Base-by-base conservation (phyloP, 2,329 filamentous ascomycete genomes). In the Penicillium sp. region DNA sequence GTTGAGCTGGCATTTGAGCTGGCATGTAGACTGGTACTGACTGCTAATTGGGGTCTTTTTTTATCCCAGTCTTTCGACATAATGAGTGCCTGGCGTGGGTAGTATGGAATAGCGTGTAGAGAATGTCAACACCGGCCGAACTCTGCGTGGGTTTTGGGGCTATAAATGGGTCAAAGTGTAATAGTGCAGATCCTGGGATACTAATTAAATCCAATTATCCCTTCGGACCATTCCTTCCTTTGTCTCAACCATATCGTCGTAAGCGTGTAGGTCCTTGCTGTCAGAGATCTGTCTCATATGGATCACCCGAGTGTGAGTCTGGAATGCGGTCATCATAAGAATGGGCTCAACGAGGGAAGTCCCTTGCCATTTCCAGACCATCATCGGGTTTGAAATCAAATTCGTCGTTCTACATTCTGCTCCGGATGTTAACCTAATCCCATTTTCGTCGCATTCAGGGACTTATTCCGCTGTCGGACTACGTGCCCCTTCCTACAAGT, bases 331-430 rank as follows among this genome's bases (percentile, higher is more conserved):
- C 19, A 19, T 41, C 37, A 41, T 41, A 19, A 21, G 37, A 41
- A 41, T 21, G 19, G 37, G 19, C 13, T 41, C 9, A 13, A 21
- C n/a, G n/a, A 41, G 1, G n/a, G 6, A 22, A 41, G 21, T 13
- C 37, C n/a, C 19, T 19, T 21, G 9, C 37, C n/a, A 21, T 21
- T 9, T 11, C 5, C 10, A 41, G 37, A 41, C 10, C 10, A 21
- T 60, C 2, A 52, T 62, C 2, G 55, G 58, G 1, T 62, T 62
- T 29, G 60, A 62, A 39, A 45, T 62, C 8, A 58, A 60, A 22
- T 58, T 62, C 29, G 44, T 48, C 21, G 47, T 62, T 6, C 43
- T 60, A 48, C 48, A 55, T 14, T 6, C 35, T 39, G 27, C 29
- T 5, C 1, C 10, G n/a, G 44, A 19, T 24, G 24, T 7, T 19